These are phyloP conservation scores for Yarrowia deformans DNA, from an alignment of 805 yeast species.

Conservation along the genomic window DNA sequence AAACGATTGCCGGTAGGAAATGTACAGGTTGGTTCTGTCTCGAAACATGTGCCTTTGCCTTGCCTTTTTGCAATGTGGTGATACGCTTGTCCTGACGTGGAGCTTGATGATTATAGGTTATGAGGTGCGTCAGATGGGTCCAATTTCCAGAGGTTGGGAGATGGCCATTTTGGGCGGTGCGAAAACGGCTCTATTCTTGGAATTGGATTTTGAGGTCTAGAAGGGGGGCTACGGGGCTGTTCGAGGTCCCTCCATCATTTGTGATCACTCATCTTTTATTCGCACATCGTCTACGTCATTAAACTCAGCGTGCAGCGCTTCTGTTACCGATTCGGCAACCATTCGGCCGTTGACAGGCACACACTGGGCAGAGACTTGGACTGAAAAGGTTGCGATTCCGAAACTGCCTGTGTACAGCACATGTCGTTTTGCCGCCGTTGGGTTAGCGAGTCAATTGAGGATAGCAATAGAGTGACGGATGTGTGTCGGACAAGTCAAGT, in stretches of 20 bases:
- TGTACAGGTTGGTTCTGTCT: constrained; percentile 90
- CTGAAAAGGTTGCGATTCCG: constrained; percentile 16
- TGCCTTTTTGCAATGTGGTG: constrained; percentile 11
- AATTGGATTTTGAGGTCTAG: background rate
- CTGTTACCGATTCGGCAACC: constrained; percentile 30
- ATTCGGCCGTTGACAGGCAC: constrained; percentile 30
- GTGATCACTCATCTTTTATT: constrained; percentile 34
- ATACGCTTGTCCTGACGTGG: constrained; percentile 35
- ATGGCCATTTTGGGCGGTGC: background rate
- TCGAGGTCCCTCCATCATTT: background rate
- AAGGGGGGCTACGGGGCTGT: background rate
- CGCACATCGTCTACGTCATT: background rate
- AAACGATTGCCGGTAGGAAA: constrained; percentile 87
- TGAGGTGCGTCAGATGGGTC: constrained; percentile 1
- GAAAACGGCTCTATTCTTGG: background rate
- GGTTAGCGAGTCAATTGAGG: too few relatives aligned
- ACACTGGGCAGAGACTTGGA: background rate
- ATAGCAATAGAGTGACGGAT: too few relatives aligned
- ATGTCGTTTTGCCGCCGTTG: too few relatives aligned
- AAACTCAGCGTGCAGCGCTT: constrained; percentile 20
- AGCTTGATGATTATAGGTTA: constrained; percentile 30
- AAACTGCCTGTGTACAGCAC: too few relatives aligned
- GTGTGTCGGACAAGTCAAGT: too few relatives aligned
- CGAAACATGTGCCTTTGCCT: constrained; percentile 67
- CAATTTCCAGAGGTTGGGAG: constrained; percentile 4